phyloP scores from a whole-genome alignment of 2,329 filamentous ascomycete genomes.

The Paraconiothyrium brasiliense region DNA sequence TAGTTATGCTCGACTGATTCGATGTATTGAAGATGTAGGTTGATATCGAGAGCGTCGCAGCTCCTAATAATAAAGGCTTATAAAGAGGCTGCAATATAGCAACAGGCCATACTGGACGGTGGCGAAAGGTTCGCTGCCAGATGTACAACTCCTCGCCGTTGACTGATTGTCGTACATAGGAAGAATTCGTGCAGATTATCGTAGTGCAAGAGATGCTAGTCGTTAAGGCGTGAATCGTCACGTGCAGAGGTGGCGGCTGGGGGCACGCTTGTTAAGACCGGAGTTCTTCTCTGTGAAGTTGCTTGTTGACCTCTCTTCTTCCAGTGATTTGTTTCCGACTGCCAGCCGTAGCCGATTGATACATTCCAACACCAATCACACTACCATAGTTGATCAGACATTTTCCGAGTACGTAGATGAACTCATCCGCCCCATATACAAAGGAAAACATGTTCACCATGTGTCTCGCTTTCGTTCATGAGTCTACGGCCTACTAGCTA shows the following conservation, averaged over 20 bases:
- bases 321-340: background rate
- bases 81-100: background rate
- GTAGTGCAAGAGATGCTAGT: no score
- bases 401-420: background rate
- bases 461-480: background rate
- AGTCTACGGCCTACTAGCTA: background rate
- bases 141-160: background rate
- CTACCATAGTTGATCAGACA: background rate
- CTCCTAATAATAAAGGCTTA: constrained; percentile 24
- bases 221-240: no score
- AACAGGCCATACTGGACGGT: no score
- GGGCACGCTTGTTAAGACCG: background rate
- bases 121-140: no score
- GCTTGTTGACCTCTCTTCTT: background rate
- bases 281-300: background rate
- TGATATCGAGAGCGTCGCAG: constrained; percentile 26
- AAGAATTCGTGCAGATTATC: no score
- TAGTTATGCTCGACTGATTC: constrained; percentile 22
- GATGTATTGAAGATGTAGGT: constrained; percentile 20
- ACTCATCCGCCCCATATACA: background rate
- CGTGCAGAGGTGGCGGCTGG: no score
- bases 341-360: background rate
- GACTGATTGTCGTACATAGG: no score
- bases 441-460: background rate
- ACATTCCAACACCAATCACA: background rate